Evolutionary conservation across 2,329 filamentous ascomycete species (phyloP), one percentile per base, ranked within the genome.

Genomic region (Nothophaeocryptopus gaeumannii): DNA sequence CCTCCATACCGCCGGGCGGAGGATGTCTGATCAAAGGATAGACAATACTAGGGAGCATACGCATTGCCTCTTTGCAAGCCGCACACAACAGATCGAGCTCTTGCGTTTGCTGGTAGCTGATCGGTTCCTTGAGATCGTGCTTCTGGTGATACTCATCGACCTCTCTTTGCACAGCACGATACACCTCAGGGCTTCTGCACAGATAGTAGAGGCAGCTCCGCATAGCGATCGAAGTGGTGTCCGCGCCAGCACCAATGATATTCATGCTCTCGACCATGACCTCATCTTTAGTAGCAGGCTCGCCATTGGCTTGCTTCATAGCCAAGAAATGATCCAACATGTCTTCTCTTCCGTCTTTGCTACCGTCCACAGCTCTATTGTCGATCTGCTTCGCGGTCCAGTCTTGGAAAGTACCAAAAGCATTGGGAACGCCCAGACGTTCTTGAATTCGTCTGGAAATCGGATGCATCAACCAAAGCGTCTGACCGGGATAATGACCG

Each of bases 51-150:
- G 50, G 50, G 12, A 50, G 10, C 68, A 62, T 54, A 70, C 50
- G 15, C 30, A 40, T 61, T 0, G 67, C 65, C 42, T 72, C 70
- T 48, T 69, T 72, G 39, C 72, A 50, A n/a, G 47, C 42, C 10
- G 52, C 55, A 31, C 15, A 66, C 58, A 31, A 67, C 38, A 66
- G 68, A 2, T 66, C 60, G 9, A 64, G 45, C 61, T 58, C 42
- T 40, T 34, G 30, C 55, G 55, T 52, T 29, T 70, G 61, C 3
- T 49, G 45, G 30, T 60, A 63, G 7, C 51, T 58, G 8, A 68
- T 38, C 14, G 57, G 48, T 20, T 58, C n/a, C 33, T 50, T 50
- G 20, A 64, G 42, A 7, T 53, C 58, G 12, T 56, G 60, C n/a
- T 46, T 44, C 10, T 33, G 50, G n/a, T 58, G 53, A 8, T 67